Evolutionary conservation across 306 rosid species (phyloP).

Genomic region (Dalbergia cochinchinensis): DNA sequence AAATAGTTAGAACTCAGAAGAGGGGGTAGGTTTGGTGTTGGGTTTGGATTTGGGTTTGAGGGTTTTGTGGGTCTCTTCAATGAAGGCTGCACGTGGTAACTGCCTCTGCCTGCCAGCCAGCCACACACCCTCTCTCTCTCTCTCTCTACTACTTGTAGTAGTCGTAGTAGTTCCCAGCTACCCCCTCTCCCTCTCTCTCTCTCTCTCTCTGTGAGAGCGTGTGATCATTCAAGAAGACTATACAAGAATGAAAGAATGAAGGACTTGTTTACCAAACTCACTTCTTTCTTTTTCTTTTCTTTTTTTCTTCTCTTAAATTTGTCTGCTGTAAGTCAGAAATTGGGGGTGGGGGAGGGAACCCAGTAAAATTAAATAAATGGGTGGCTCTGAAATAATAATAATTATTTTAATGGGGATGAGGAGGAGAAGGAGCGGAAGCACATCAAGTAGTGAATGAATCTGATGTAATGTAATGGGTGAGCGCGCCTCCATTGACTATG

Average conservation of each 20-base stretch:
- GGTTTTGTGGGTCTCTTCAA: conserved; percentile 41
- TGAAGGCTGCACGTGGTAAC: conserved; percentile 79
- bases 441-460: conserved; percentile 13
- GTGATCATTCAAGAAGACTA: too few relatives aligned
- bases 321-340: background rate
- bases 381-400: background rate
- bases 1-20: background rate
- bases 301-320: background rate
- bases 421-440: background rate
- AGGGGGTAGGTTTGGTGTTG: conserved; percentile 67
- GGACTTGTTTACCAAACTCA: too few relatives aligned
- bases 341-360: background rate
- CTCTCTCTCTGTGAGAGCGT: background rate
- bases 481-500: conserved; percentile 44
- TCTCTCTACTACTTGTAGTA: background rate
- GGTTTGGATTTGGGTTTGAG: conserved; percentile 31
- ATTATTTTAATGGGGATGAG: background rate
- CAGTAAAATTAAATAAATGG: background rate
- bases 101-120: conserved; percentile 52
- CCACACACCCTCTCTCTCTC: conserved; percentile 23
- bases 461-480: too few relatives aligned
- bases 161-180: conserved; percentile 61
- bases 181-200: conserved; percentile 31
- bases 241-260: too few relatives aligned
- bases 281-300: too few relatives aligned